Base-by-base conservation (phyloP, 1,139 yeast genomes). In the Lodderomyces margitis region DNA sequence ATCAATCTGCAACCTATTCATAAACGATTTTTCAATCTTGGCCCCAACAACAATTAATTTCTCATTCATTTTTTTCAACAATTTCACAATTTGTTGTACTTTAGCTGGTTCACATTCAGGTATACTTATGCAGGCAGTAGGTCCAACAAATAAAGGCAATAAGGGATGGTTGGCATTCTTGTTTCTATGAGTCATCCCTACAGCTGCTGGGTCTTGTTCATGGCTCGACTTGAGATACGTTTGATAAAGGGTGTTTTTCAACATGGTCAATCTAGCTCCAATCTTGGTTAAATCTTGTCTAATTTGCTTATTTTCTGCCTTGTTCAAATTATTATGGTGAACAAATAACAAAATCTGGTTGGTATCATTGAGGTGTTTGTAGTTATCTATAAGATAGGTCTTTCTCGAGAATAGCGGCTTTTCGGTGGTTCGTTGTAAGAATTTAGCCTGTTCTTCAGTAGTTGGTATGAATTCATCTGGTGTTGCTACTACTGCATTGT, bases 21-120 rank as follows among this genome's bases (percentile, higher is more conserved):
- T 74, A 12, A 80, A 68, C 10, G 75, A 70, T 15, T 75, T 70
- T 49, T 87, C 95, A 28, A 92, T 73, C 53, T 81, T 79, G 28
- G 96, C 98, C 36, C 98, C 98, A 46, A 92, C 75, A 36, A 92
- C 65, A 48, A 88, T 78, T 53, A 92, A 66, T 56, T 80, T 82
- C 56, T 88, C 96, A 54, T 80, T 81, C 36, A 85, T 78, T 33
- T 68, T 58, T 52, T 80, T 83, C 43, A 89, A 60, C 32, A 80
- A 60, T 56, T 78, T 83, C 53, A 86, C 64, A 7, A 87, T 78
- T 42, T 70, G 69, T 32, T 78, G 76, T 9, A 89, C 88, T 21
- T 68, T 67, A 15, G 65, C 56, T n/a, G 97, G 96, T 50, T 87
- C 83, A 39, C 86, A 70, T 46, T 75, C 78, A 33, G 80, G 78